These are phyloP conservation scores for Aspergillus diversus DNA, from an alignment of 495 filamentous ascomycete genomes.

Conservation along the genomic window DNA sequence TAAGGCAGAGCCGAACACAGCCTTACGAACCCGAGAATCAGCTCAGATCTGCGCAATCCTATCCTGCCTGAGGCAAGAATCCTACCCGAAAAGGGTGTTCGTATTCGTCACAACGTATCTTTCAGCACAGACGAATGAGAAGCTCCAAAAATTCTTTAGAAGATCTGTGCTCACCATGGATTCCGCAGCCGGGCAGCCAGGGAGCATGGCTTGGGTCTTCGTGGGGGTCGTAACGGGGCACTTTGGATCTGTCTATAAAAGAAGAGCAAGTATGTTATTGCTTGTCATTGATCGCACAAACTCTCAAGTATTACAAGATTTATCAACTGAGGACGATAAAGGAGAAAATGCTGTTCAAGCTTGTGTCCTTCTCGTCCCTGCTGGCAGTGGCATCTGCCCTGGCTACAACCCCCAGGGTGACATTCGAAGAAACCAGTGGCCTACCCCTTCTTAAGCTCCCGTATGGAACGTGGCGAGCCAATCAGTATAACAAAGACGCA, in stretches of 20 bases:
- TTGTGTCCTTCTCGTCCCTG: background rate
- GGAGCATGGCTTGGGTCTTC: background rate
- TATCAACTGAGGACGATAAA: background rate
- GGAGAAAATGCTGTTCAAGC: background rate
- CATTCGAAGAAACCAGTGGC: background rate
- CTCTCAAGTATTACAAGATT: background rate
- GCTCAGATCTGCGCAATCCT: background rate
- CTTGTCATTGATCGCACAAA: background rate
- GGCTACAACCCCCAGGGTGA: background rate
- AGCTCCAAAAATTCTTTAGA: background rate
- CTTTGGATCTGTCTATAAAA: background rate
- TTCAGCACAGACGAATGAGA: background rate
- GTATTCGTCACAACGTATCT: background rate
- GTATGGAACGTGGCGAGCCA: slow-evolving; percentile 11
- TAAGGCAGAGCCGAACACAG: background rate
- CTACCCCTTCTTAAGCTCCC: slow-evolving; percentile 10
- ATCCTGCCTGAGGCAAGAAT: background rate
- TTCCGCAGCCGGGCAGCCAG: background rate
- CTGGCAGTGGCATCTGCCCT: background rate
- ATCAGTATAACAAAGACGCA: background rate
- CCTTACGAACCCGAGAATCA: background rate
- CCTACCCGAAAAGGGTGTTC: background rate
- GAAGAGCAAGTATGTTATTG: background rate
- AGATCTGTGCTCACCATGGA: background rate
- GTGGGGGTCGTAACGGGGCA: background rate